Base-by-base conservation (phyloP, 1,284 basidiomycete genomes). In the Veloboletus limbatus region DNA sequence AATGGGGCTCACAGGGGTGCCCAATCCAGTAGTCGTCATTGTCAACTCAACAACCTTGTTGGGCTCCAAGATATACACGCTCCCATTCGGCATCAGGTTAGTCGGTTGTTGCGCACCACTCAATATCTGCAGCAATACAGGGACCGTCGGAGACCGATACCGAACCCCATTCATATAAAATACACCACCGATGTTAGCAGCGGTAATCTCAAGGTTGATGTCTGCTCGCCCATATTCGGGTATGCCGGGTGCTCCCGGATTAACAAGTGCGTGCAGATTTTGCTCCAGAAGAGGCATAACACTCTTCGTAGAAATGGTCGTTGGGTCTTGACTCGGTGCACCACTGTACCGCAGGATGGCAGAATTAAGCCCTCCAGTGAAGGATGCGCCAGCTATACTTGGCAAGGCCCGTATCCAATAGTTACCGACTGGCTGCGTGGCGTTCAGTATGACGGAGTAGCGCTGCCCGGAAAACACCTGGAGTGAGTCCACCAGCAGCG, bases 321-420 rank as follows among this genome's bases (percentile, higher is more conserved):
- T 69, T 0, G 77, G 79, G 14, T 79, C 76, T 3, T 38, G 48
- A 3, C 43, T 49, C 0, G 62, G 53, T 3, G 81, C 79, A 8
- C 74, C 73, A 0, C 40, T 53, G 56, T 84, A 84, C 24, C 75
- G 71, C 10, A 83, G 56, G 47, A 83, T 77, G 3, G 79, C 81
- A 2, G 70, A 69, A 57, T 74, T 79, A 16, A 71, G 53, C 3
- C 74, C 74, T 8, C 65, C 65, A 6, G 40, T 42, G 47, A 73
- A 69, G 22, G 31, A 42, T 10, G 59, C 10, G 4, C 48, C 49
- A 9, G 18, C 1, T 2, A 27, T 51, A 22, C 3, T 51, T 8
- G 60, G 60, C 10, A 60, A 24, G 2, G 60, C 54, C 9, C 60
- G 54, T 35, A 67, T 48, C 62, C 63, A 68, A 36, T 67, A 67